Evolutionary conservation across 768 basidiomycete genomes (phyloP).

Genomic region (Crassisporium funariophilum): DNA sequence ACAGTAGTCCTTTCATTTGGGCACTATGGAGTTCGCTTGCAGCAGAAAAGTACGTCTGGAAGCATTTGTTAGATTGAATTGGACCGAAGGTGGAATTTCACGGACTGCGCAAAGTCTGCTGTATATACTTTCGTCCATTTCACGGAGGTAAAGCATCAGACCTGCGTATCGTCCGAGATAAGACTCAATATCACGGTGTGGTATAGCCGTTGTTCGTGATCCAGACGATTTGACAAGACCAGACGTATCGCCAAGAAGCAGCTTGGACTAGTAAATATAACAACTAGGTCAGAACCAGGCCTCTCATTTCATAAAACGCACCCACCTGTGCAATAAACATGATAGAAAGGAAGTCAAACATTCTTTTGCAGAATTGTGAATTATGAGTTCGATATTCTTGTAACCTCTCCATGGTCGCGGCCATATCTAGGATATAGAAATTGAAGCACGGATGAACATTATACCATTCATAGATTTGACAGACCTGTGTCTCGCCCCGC

Average conservation of each 20-base stretch:
- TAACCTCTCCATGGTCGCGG: slow-evolving; percentile 93
- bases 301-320: slow-evolving; percentile 1
- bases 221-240: slow-evolving; percentile 51
- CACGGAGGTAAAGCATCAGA: slow-evolving; percentile 88
- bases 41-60: slow-evolving; percentile 87
- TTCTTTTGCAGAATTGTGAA: slow-evolving; percentile 88
- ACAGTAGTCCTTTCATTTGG: slow-evolving; percentile 78
- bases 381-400: slow-evolving; percentile 92
- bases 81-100: slow-evolving; percentile 13
- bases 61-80: slow-evolving; percentile 6
- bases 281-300: not conserved
- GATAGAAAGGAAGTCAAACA: slow-evolving; percentile 87
- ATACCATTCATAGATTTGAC: slow-evolving; percentile 9
- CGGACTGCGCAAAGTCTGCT: slow-evolving; percentile 87
- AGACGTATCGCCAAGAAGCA: slow-evolving; percentile 63
- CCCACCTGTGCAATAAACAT: slow-evolving; percentile 89
- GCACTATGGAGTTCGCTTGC: slow-evolving; percentile 78
- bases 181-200: slow-evolving; percentile 76
- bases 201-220: slow-evolving; percentile 49
- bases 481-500: slow-evolving; percentile 87
- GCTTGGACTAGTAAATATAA: slow-evolving; percentile 51
- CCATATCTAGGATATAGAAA: slow-evolving; percentile 66
- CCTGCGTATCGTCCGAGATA: slow-evolving; percentile 90
- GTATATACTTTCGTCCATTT: slow-evolving; percentile 92
- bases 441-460: not conserved